Evolutionary conservation across 208 protist genomes (phyloP), one percentile per base, ranked within the genome.

Genomic region (Zelonia costaricensis): DNA sequence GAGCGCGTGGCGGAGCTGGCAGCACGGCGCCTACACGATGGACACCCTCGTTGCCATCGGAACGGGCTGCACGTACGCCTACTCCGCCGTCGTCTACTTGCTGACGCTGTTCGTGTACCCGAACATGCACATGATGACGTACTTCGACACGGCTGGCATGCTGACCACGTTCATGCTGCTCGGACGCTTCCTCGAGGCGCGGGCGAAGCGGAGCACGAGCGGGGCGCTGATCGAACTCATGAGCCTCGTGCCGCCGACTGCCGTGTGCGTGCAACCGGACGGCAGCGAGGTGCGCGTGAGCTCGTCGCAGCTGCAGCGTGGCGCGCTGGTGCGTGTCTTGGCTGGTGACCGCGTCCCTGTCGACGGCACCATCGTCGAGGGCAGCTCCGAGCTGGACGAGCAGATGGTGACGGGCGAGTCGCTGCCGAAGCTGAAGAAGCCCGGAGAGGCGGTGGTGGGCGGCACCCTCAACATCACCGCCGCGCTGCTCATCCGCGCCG

Each of bases 161-260:
- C 76, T 99, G 6, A 92, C 98, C 4, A 88, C 90, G 9, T 98
- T 99, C 61, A 97, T 99, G 80, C 82, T 98, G 49, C 80, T 99
- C 3, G 98, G 98, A 1, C 93, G 96, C 60, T 98, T 89, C 44
- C 80, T 99, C 1, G 97, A 99, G 74, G 78, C 80, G 0, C 61
- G 84, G n/a, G 97, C 98, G 15, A 98, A 98, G 69, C 78, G 90
- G 22, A 86, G 91, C 54, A 97, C 97, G 18, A 93, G 80, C 13
- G 70, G 86, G 1, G 97, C 95, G 0, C 68, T 99, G 6, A 75
- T 90, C 23, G 70, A 88, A 12, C 63, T 98, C 9, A 88, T 98
- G 83, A 80, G 66, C 27, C 64, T 98, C 13, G 84, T 88, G 20
- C 88, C 91, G 20, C 33, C 66, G 25, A 76, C 59, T 2, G 58